These are phyloP conservation scores for Torulaspora franciscae DNA, from an alignment of 805 yeast species.

Conservation along the genomic window DNA sequence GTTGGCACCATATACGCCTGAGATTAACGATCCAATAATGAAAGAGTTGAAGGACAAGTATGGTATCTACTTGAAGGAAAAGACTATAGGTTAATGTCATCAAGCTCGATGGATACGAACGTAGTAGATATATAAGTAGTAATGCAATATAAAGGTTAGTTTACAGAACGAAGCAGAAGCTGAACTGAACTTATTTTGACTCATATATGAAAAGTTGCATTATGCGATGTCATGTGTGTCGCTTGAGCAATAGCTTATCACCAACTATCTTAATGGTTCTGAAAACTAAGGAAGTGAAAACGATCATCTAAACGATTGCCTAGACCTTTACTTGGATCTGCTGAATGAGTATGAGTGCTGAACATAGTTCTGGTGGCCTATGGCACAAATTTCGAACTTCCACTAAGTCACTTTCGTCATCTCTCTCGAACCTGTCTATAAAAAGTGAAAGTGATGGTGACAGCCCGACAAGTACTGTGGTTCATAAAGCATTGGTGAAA, in stretches of 20 bases:
- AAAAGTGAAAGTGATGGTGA: conserved; percentile 42
- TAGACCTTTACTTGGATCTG: background rate
- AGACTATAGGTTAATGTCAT: conserved; percentile 47
- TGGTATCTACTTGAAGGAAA: conserved; percentile 83
- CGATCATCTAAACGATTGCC: background rate
- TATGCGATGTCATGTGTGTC: conserved; percentile 2
- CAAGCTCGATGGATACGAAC: too few relatives aligned
- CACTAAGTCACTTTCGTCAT: conserved; percentile 30
- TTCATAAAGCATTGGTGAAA: conserved; percentile 42
- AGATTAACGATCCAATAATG: conserved; percentile 86
- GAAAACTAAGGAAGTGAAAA: background rate
- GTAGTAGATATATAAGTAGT: too few relatives aligned
- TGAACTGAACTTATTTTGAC: background rate
- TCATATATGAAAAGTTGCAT: background rate
- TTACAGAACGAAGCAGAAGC: background rate
- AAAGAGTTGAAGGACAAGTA: conserved; percentile 85
- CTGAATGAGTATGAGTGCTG: conserved; percentile 9
- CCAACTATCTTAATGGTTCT: background rate
- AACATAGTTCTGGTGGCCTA: conserved; percentile 22
- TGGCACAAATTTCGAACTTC: conserved; percentile 34
- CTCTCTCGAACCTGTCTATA: conserved; percentile 26
- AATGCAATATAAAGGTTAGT: background rate
- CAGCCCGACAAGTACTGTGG: conserved; percentile 39
- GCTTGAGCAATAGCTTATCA: background rate
- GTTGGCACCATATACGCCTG: conserved; percentile 88